These are phyloP conservation scores for Megacollybia marginata DNA, from an alignment of 768 basidiomycete species.

Conservation along the genomic window DNA sequence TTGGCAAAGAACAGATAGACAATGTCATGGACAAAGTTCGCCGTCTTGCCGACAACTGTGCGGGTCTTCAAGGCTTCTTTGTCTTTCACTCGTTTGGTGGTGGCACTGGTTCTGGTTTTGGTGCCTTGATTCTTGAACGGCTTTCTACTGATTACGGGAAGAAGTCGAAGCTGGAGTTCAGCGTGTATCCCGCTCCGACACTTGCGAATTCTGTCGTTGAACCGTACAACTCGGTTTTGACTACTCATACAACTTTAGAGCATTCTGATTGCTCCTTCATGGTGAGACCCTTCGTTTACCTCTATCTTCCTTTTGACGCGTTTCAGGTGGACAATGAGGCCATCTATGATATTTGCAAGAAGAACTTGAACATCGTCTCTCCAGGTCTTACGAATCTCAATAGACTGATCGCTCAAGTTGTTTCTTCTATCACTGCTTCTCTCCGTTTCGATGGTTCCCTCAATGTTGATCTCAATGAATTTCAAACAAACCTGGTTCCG, in stretches of 20 bases:
- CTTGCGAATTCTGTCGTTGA: slow-evolving; percentile 96
- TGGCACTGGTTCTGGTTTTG: slow-evolving; percentile 98
- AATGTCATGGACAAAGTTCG: slow-evolving; percentile 95
- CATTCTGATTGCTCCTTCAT: slow-evolving; percentile 99
- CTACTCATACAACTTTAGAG: slow-evolving; percentile 97
- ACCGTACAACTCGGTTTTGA: slow-evolving; percentile 97
- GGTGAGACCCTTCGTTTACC: slow-evolving; percentile 37
- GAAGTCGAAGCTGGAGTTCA: slow-evolving; percentile 98
- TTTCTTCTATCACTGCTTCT: slow-evolving; percentile 96
- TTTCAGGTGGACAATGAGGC: slow-evolving; percentile 94
- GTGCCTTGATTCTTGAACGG: slow-evolving; percentile 93
- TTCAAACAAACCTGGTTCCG: slow-evolving; percentile 98
- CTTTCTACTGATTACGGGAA: slow-evolving; percentile 99
- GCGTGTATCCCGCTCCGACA: slow-evolving; percentile 93
- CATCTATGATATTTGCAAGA: slow-evolving; percentile 99
- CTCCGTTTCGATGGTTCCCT: slow-evolving; percentile 95
- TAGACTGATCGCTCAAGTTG: slow-evolving; percentile 97
- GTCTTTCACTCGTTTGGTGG: slow-evolving; percentile 99
- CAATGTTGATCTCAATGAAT: slow-evolving; percentile 96
- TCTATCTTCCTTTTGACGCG: not conserved
- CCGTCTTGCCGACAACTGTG: slow-evolving; percentile 95
- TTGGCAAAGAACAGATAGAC: slow-evolving; percentile 98
- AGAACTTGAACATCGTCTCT: slow-evolving; percentile 75
- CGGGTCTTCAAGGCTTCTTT: slow-evolving; percentile 98
- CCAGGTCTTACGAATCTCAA: slow-evolving; percentile 94